Evolutionary conservation across 768 basidiomycete species (phyloP).

Genomic region (Omphalotus guepiniiformis): DNA sequence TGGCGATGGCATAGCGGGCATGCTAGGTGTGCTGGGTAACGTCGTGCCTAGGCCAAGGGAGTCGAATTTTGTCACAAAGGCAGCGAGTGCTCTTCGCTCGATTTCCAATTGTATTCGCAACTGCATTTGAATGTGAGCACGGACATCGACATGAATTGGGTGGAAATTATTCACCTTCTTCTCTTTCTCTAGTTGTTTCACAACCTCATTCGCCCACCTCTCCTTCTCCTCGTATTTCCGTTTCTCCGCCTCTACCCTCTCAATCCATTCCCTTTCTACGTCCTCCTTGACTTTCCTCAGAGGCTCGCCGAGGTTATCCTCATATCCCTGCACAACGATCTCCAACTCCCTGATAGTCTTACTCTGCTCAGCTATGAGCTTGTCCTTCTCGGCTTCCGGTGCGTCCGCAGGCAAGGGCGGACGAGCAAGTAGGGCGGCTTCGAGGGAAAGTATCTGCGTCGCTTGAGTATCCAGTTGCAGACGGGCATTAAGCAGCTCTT

Average conservation of each 20-base stretch:
- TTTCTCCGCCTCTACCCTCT: conserved; percentile 53
- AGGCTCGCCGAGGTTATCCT: too few species aligned
- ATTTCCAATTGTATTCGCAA: conserved; percentile 63
- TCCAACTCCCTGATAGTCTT: conserved; percentile 68
- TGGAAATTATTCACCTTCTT: conserved; percentile 45
- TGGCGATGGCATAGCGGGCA: conserved; percentile 44
- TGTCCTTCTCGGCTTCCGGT: conserved; percentile 41
- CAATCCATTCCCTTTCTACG: conserved; percentile 70
- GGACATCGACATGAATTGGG: conserved; percentile 1
- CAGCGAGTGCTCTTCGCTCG: conserved; percentile 70
- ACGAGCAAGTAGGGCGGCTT: conserved; percentile 58
- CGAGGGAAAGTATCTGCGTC: conserved; percentile 79
- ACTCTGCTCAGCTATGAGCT: conserved; percentile 50
- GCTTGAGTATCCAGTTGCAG: conserved; percentile 77
- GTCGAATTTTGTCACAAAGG: conserved; percentile 83
- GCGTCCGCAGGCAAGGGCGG: conserved; percentile 64
- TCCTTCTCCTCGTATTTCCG: conserved; percentile 64
- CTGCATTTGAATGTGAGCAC: too few species aligned
- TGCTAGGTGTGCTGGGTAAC: conserved; percentile 34
- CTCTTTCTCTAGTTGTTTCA: conserved; percentile 75
- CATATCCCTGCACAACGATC: conserved; percentile 74
- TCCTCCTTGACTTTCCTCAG: too few species aligned
- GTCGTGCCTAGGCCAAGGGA: conserved; percentile 51
- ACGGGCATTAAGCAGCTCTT: conserved; percentile 78
- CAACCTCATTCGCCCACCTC: conserved; percentile 69